phyloP scores from a whole-genome alignment of 1,139 yeast genomes.

The Taphrina flavorubra region DNA sequence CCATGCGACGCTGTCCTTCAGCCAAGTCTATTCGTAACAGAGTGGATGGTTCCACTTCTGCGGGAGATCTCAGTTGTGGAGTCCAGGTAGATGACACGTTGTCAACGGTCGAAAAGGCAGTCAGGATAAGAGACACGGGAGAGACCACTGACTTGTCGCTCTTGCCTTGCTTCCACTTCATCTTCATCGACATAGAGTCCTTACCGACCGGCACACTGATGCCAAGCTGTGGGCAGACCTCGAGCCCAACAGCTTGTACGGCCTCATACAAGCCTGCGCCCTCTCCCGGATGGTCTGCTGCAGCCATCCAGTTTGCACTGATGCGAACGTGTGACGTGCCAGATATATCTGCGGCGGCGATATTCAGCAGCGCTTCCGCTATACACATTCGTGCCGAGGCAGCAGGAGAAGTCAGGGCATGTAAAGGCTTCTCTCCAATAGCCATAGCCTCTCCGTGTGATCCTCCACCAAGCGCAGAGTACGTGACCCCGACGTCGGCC shows the following conservation, averaged over 20 bases:
- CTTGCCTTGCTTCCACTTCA: constrained; percentile 80
- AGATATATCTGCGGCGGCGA: constrained; percentile 87
- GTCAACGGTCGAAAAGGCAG: constrained; percentile 88
- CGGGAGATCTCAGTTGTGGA: constrained; percentile 69
- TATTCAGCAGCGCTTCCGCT: constrained; percentile 89
- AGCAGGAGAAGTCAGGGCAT: constrained; percentile 87
- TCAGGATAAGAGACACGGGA: constrained; percentile 88
- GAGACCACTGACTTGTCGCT: constrained; percentile 79
- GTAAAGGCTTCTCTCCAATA: constrained; percentile 93
- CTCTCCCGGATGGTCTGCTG: constrained; percentile 94
- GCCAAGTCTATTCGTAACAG: constrained; percentile 84
- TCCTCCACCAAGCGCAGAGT: constrained; percentile 79
- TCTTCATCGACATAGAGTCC: constrained; percentile 99
- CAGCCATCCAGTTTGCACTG: constrained; percentile 99
- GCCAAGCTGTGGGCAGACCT: constrained; percentile 91
- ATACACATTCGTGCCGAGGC: constrained; percentile 98
- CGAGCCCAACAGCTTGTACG: constrained; percentile 94
- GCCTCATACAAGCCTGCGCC: constrained; percentile 96
- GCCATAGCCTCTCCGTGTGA: constrained; percentile 96
- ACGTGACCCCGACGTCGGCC: constrained; percentile 98
- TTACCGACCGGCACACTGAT: constrained; percentile 96
- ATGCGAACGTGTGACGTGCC: constrained; percentile 76
- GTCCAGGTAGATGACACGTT: constrained; percentile 95
- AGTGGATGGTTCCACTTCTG: constrained; percentile 57
- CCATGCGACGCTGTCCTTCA: constrained; percentile 63